Conservation (phyloP, 23 red algal species). For the Gracilaria vermiculophylla region DNA sequence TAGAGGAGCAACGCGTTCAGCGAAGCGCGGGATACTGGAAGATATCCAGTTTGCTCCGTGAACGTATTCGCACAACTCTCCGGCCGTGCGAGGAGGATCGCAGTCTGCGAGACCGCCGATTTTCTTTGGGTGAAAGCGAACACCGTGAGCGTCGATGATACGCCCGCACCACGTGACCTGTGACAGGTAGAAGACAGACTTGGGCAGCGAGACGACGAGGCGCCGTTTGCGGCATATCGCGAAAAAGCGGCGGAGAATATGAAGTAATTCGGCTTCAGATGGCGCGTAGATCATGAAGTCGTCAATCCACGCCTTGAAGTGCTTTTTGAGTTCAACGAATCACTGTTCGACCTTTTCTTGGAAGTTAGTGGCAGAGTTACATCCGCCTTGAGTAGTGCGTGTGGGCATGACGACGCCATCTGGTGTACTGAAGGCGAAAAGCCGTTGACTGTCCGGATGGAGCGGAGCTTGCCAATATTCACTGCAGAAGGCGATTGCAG, state of each 20-base stretch:
- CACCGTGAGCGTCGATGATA: conserved; percentile 12
- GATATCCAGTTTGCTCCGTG: conserved; percentile 10
- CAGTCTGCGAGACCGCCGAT: not conserved
- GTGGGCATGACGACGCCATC: conserved; percentile 33
- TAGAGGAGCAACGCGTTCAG: not conserved
- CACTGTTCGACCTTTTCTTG: conserved; percentile 34
- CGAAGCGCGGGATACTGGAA: not conserved
- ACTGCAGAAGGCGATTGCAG: conserved; percentile 34
- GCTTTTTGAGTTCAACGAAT: not conserved
- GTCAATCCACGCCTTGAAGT: conserved; percentile 44
- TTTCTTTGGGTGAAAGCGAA: conserved; percentile 16
- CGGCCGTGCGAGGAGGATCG: not conserved
- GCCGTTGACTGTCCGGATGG: conserved; percentile 30
- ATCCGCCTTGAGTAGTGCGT: conserved; percentile 2
- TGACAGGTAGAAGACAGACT: conserved; percentile 8
- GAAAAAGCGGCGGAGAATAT: conserved; percentile 5
- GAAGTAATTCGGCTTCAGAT: not conserved
- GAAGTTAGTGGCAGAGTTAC: conserved; percentile 20
- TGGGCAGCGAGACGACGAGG: conserved; percentile 4
- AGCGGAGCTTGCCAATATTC: conserved; percentile 37
- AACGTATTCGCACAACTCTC: conserved; percentile 15
- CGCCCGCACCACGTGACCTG: conserved; percentile 8
- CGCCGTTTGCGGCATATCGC: not conserved
- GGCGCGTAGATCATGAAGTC: conserved; percentile 31
- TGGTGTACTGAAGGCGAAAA: conserved; percentile 29